These are phyloP conservation scores for Kalmusia sp. DNA, from an alignment of 2,329 filamentous ascomycete genomes.

Conservation along the genomic window DNA sequence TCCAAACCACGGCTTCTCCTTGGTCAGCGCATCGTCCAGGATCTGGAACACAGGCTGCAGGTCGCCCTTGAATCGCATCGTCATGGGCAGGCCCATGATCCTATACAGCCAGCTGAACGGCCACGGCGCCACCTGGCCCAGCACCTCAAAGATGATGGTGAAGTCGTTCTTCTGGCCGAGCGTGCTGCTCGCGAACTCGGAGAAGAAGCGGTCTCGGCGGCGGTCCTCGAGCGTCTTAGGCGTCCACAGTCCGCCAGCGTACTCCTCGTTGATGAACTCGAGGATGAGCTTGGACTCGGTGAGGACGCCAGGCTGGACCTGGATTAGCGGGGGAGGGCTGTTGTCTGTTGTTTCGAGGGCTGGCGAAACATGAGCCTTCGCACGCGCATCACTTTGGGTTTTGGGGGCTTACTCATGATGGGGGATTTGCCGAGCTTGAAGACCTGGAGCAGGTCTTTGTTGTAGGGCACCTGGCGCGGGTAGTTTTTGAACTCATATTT, in stretches of 20 bases:
- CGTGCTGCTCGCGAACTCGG: conserved; percentile 28
- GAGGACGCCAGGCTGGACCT: conserved; percentile 20
- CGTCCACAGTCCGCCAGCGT: conserved; percentile 23
- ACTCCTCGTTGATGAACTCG: conserved; percentile 31
- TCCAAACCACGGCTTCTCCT: conserved; percentile 37
- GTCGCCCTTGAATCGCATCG: conserved; percentile 22
- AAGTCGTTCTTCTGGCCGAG: conserved; percentile 19
- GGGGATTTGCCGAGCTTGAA: conserved; percentile 35
- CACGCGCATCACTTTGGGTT: no score
- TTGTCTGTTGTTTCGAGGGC: conserved; percentile 12
- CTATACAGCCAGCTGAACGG: conserved; percentile 23
- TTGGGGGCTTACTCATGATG: no score
- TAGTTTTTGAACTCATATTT: conserved; percentile 31
- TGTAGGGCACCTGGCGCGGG: conserved; percentile 18
- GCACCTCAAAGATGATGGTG: conserved; percentile 27
- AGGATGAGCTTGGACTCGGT: conserved; percentile 35
- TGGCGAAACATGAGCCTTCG: no score
- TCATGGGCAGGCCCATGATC: conserved; percentile 25
- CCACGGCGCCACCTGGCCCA: conserved; percentile 23
- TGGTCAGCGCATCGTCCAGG: conserved; percentile 30
- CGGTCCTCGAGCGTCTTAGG: conserved; percentile 22
- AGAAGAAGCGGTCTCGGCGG: conserved; percentile 27
- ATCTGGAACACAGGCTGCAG: conserved; percentile 22
- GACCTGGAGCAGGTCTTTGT: conserved; percentile 19
- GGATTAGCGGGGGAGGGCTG: conserved; percentile 9